Evolutionary conservation across 805 yeast genomes (phyloP), one percentile per base, ranked within the genome.

Genomic region (Helenozyma rhizophorensis): DNA sequence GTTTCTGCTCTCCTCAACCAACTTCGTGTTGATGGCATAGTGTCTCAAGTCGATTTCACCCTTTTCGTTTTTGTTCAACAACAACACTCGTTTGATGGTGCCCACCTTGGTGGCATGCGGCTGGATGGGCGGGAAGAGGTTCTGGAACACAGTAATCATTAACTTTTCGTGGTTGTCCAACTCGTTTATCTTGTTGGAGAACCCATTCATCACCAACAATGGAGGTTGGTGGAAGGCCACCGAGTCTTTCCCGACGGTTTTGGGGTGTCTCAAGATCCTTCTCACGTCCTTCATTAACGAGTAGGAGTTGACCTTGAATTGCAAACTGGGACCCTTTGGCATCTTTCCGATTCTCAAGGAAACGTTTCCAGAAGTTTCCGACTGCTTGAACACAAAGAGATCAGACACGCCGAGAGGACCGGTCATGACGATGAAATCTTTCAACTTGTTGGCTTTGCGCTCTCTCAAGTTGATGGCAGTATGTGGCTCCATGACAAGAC

Each of bases 371-470:
- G 82, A 65, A 25, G 71, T 72, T 47, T 78, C 82, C 23, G 84
- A 74, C 55, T 88, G 96, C 41, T 87, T 81, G 66, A 93, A 89
- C 14, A 90, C 68, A 62, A 93, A 77, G 52, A 93, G 61, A 60
- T 90, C 96, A 6, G 90, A 73, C 14, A 93, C 96, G 17, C 95
- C 95, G 27, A 93, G 68, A 10, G 97, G 97, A 5, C 97, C 97
- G 23, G 96, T 85, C 96, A 93, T 89, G n/a, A 87, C 95, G n/a
- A 89, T 75, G 49, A 83, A 93, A 62, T 90, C 98, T 57, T 83
- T 86, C 45, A 93, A 68, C 53, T 80, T 84, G 60, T 93, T 93
- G 24, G 85, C 69, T 54, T 85, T 86, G 31, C 97, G 71, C 61
- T 93, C 98, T 43, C 80, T 73, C 38, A 93, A 70, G 45, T 78